Evolutionary conservation across 192 early-diverging fungal genomes (phyloP).

Genomic region (Dimargaris cristalligena): DNA sequence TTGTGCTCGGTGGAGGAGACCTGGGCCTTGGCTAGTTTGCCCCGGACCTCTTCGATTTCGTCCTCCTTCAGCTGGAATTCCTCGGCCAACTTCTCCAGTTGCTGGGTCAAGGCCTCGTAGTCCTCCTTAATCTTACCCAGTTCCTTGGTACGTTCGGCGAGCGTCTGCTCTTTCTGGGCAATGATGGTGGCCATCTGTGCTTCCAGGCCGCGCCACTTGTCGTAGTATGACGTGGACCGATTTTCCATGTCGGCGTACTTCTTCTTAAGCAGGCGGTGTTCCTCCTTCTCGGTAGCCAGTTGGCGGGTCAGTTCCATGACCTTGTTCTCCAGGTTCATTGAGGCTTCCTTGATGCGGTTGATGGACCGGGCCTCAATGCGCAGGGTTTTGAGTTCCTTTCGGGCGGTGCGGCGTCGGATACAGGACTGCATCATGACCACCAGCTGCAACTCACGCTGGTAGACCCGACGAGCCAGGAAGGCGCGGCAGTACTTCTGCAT

Average conservation of each 20-base stretch:
- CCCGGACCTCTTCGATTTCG: constrained; percentile 18
- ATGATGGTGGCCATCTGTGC: constrained; percentile 19
- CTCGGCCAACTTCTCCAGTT: constrained; percentile 19
- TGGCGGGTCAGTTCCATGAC: constrained; percentile 84
- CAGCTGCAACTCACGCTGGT: constrained; percentile 29
- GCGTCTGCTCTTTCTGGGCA: constrained; percentile 19
- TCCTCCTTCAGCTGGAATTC: constrained; percentile 15
- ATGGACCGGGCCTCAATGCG: constrained; percentile 79
- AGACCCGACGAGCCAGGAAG: constrained; percentile 38
- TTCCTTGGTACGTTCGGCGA: constrained; percentile 27
- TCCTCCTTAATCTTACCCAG: constrained; percentile 45
- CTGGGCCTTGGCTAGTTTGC: not conserved
- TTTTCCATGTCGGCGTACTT: constrained; percentile 41
- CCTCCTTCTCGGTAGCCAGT: constrained; percentile 46
- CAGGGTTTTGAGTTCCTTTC: constrained; percentile 44
- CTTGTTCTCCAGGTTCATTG: constrained; percentile 88
- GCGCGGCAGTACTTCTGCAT: constrained; percentile 66
- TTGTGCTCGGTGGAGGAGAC: constrained; percentile 12
- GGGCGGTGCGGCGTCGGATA: constrained; percentile 54
- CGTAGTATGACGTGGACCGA: constrained; percentile 45
- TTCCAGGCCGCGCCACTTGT: constrained; percentile 38
- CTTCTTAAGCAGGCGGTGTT: constrained; percentile 41
- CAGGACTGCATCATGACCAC: constrained; percentile 72
- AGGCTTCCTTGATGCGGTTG: constrained; percentile 83
- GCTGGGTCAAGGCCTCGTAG: constrained; percentile 37